phyloP scores from a whole-genome alignment of 2,329 filamentous ascomycete species.

The Stagonosporopsis chrysanthemi region DNA sequence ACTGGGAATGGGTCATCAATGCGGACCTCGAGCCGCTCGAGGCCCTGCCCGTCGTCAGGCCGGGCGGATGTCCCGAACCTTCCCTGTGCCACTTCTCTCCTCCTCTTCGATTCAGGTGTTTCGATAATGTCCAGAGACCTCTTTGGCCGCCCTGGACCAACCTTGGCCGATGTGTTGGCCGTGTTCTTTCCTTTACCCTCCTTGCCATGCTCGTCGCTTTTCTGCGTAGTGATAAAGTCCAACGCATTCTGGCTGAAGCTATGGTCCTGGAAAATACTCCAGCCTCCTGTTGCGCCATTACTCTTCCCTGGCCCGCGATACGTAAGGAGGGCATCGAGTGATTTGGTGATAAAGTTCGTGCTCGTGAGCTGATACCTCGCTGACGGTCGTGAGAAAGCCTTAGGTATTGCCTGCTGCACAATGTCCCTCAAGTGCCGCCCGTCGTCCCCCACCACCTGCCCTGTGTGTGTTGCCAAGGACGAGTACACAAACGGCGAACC shows the following conservation, averaged over 20 bases:
- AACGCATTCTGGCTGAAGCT: constrained; percentile 59
- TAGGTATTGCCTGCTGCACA: constrained; percentile 80
- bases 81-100: constrained; percentile 67
- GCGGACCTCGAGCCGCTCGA: constrained; percentile 60
- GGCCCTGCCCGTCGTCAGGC: constrained; percentile 24
- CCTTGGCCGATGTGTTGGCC: constrained; percentile 26
- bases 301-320: constrained; percentile 73
- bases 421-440: constrained; percentile 70
- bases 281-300: constrained; percentile 78
- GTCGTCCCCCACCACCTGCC: constrained; percentile 45
- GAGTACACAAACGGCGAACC: constrained; percentile 78
- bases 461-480: constrained; percentile 56
- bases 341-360: constrained; percentile 74
- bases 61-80: constrained; percentile 69
- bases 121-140: constrained; percentile 36
- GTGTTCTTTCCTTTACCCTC: constrained; percentile 9
- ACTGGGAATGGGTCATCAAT: constrained; percentile 56
- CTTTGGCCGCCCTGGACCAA: constrained; percentile 39
- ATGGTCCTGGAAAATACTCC: constrained; percentile 78
- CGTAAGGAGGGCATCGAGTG: constrained; percentile 72
- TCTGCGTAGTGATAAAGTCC: constrained; percentile 52
- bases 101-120: constrained; percentile 60
- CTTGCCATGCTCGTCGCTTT: constrained; percentile 31
- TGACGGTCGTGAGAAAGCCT: constrained; percentile 78
- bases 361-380: constrained; percentile 73